Evolutionary conservation across 148 eudicot species (phyloP).

Genomic region (Amaranthus palmeri): DNA sequence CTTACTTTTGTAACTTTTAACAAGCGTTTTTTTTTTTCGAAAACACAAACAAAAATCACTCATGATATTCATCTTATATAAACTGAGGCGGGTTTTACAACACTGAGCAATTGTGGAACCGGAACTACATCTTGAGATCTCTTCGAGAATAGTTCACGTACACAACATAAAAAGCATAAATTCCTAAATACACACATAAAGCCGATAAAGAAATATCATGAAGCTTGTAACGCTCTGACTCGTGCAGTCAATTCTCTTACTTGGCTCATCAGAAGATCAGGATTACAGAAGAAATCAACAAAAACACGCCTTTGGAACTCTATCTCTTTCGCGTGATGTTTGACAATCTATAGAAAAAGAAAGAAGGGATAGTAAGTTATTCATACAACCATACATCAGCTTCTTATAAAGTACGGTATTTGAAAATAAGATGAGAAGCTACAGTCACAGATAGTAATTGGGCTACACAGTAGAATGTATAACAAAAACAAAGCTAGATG

Average conservation of each 20-base stretch:
- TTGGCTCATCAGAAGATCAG: slow-evolving; percentile 77
- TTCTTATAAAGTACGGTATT: not conserved
- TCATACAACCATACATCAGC: not conserved
- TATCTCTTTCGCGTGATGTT: slow-evolving; percentile 81
- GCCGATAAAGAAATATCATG: slow-evolving; percentile 24
- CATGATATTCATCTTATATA: not conserved
- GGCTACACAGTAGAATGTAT: too few relatives aligned
- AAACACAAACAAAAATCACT: too few relatives aligned
- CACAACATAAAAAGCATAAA: not conserved
- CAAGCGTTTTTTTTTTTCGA: too few relatives aligned
- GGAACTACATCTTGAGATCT: not conserved
- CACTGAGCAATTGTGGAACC: not conserved
- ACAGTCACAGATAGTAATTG: too few relatives aligned
- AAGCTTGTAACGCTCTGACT: slow-evolving; percentile 73
- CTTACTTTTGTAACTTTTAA: too few relatives aligned
- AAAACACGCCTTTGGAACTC: slow-evolving; percentile 84
- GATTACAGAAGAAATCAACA: slow-evolving; percentile 88
- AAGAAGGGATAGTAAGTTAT: not conserved
- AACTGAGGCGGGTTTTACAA: slow-evolving; percentile 8
- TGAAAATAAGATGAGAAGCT: too few relatives aligned
- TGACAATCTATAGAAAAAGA: slow-evolving; percentile 49
- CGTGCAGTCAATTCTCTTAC: slow-evolving; percentile 71
- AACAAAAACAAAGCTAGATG: too few relatives aligned
- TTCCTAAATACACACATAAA: slow-evolving; percentile 9
- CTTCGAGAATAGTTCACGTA: not conserved